Evolutionary conservation across 1,284 basidiomycete genomes (phyloP), one percentile per base, ranked within the genome.

Genomic region (Heterobasidion occidentale): DNA sequence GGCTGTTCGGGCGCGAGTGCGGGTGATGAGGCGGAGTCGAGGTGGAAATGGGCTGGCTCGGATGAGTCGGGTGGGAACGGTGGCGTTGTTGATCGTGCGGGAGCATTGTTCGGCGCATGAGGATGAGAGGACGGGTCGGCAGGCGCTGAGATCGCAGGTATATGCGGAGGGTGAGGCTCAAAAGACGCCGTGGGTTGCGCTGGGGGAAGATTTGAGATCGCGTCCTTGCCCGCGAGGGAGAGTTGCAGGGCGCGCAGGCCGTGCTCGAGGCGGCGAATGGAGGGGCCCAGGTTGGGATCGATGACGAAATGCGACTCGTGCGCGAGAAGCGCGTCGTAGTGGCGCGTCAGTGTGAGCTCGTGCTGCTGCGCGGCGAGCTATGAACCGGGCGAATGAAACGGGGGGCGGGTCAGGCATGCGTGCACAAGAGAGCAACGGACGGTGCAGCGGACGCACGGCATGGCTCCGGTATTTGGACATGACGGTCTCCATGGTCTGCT

Each of bases 381-480:
- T 33, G 33, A 27, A 60, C 27, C 27, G 27, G 4, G 5, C 6
- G 4, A 27, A 57, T 53, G 51, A 58, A 55, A 46, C 15, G 34
- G 47, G 50, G 49, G 33, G 49, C 15, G 55, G 46, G 54, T n/a
- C 42, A 9, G 52, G 38, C 35, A 46, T 27, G 27, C 3, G 27
- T 6, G 27, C 27, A 5, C 5, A 4, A 4, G 27, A 27, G 27
- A 6, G 27, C 27, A 36, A 20, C 44, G 54, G 56, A 56, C 36
- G 49, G 9, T 4, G 34, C 48, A 47, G 47, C 35, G 47, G 15
- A 81, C 93, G 67, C 68, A 97, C 94, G 17, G 94, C 85, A 66
- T 98, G 90, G 60, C 88, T 88, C 54, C 95, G 82, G 70, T 98
- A 98, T 73, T 98, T 98, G 58, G 84, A 76, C 96, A 99, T 98